phyloP scores from a whole-genome alignment of 495 filamentous ascomycete genomes.

The Aspergillus coremiiformis region DNA sequence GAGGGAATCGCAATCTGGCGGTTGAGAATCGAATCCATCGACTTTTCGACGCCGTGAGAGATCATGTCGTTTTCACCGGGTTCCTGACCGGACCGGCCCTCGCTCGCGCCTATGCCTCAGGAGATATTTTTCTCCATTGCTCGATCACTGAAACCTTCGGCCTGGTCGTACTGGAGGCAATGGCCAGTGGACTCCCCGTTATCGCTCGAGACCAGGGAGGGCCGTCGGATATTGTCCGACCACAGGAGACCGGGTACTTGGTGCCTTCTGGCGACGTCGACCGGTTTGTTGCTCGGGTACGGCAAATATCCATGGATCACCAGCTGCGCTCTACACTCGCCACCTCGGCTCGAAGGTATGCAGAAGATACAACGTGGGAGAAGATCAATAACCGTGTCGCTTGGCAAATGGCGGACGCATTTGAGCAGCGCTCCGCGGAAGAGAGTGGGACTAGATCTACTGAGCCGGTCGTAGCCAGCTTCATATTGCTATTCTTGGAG shows the following conservation, averaged over 20 bases:
- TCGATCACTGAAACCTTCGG: constrained; percentile 62
- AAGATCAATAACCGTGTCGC: constrained; percentile 56
- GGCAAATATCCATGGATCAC: constrained; percentile 19
- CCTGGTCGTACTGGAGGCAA: constrained; percentile 55
- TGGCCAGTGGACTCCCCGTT: constrained; percentile 58
- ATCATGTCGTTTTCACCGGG: constrained; percentile 51
- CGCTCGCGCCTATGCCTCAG: constrained; percentile 50
- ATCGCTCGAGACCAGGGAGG: constrained; percentile 58
- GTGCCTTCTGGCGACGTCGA: constrained; percentile 47
- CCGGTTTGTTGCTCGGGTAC: constrained; percentile 41
- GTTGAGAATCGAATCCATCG: constrained; percentile 49
- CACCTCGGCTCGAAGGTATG: constrained; percentile 35
- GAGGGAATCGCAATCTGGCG: constrained; percentile 51
- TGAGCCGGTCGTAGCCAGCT: not conserved
- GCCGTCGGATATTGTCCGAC: constrained; percentile 52
- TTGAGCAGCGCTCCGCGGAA: constrained; percentile 28
- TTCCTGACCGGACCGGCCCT: constrained; percentile 47
- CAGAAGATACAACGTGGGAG: constrained; percentile 56
- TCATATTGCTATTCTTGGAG: constrained; percentile 12
- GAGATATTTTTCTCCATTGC: constrained; percentile 57
- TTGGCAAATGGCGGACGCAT: constrained; percentile 46
- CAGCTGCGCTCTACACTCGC: not conserved
- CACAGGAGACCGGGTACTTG: constrained; percentile 50
- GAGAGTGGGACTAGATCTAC: not conserved
- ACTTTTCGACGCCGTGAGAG: constrained; percentile 38